Base-by-base conservation (phyloP, 306 rosid genomes). In the Hippophae rhamnoides region DNA sequence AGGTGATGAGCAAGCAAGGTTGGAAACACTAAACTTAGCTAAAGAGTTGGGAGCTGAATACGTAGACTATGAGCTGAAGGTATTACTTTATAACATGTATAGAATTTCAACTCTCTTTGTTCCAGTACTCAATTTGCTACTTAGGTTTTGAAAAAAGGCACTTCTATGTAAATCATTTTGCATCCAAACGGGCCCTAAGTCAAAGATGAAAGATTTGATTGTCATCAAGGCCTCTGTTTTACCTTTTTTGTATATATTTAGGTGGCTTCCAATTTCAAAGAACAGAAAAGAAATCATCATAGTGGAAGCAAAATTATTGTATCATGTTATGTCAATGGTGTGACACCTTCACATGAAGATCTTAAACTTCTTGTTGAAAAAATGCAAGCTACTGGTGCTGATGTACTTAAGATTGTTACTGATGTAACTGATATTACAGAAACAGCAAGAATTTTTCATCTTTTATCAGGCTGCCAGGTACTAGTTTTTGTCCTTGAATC, bases 41-140 rank as follows among this genome's bases (percentile, higher is more conserved):
- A 3, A 41, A 60, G 75, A 74, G 63, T 31, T 79, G 52, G 84
- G 80, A 49, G 84, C 80, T 54, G 84, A 79, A 64, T 79, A 63
- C 57, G 50, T 79, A 18, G 80, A 78, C 7, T 52, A 63, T 57
- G 83, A 78, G 58, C 61, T 78, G 13, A 60, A 71, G 83, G 83
- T 64, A 50, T 12, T 46, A 27, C 58, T 47, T 66, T 45, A 10
- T 43, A 43, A 55, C 23, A 46, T 6, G 7, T 44, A 8, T 31
- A 10, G 9, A 42, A 8, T 44, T 49, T 45, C 3, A 54, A 43
- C 11, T 53, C 6, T n/a, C 7, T 12, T 6, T 9, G 11, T 3
- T 12, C n/a, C 11, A 44, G 13, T 10, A 2, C 23, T 14, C 8
- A 13, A 10, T 59, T 10, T 10, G 2, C 13, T 23, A 10, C 7